Evolutionary conservation across 2,329 filamentous ascomycete genomes (phyloP).

Genomic region (Lachnellula arida): DNA sequence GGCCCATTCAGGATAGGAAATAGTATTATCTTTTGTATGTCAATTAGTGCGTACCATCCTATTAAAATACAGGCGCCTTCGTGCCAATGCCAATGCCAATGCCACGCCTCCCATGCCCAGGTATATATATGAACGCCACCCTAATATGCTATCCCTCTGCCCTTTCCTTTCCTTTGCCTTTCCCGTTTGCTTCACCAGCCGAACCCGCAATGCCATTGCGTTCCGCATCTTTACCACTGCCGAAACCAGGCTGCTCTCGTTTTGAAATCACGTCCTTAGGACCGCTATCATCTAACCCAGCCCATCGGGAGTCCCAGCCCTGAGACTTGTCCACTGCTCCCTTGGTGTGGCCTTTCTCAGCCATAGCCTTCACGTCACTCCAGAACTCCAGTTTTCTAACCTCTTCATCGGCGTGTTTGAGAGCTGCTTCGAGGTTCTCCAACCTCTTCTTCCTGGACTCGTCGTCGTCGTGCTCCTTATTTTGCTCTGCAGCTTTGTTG

Average conservation of each 20-base stretch:
- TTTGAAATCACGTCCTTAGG: conserved; percentile 28
- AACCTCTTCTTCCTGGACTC: conserved; percentile 41
- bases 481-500: conserved; percentile 48
- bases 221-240: conserved; percentile 19
- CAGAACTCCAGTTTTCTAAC: conserved; percentile 81
- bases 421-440: conserved; percentile 67
- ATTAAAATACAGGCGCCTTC: no score
- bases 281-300: conserved; percentile 28
- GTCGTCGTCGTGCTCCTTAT: conserved; percentile 33
- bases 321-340: conserved; percentile 27
- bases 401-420: conserved; percentile 73
- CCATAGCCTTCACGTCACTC: conserved; percentile 74
- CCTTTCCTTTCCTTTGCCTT: conserved; percentile 15
- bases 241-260: conserved; percentile 16
- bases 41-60: no score
- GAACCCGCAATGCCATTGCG: conserved; percentile 9
- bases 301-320: conserved; percentile 29
- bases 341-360: conserved; percentile 40
- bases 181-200: conserved; percentile 9
- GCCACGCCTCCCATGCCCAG: no score
- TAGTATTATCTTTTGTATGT: no score
- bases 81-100: no score
- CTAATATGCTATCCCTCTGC: conserved; percentile 13
- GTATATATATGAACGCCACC: conserved; percentile 12
- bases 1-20: no score